Conservation (phyloP, 345 rosid species). For the Boechera retrofracta region DNA sequence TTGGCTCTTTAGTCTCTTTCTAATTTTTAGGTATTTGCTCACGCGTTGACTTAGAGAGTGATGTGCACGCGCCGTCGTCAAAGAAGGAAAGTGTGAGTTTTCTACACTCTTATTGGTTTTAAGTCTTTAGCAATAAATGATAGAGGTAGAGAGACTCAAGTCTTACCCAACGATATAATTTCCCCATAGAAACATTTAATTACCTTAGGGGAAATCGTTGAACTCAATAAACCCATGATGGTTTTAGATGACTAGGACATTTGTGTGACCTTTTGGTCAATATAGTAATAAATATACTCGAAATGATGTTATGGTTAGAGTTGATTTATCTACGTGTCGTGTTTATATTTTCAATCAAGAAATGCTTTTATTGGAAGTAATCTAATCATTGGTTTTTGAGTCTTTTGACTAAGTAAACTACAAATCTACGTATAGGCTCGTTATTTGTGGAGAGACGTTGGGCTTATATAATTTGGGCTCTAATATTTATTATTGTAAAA, state of each 20-base stretch:
- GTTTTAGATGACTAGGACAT: conserved; percentile 34
- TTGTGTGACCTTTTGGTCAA: conserved; percentile 38
- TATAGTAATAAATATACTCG: conserved; percentile 9
- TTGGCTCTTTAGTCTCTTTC: conserved; percentile 39
- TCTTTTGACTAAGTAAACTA: conserved; percentile 8
- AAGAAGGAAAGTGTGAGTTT: not conserved
- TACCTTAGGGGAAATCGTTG: conserved; percentile 9
- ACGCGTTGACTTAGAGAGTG: conserved; percentile 4
- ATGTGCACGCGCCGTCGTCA: conserved; percentile 33
- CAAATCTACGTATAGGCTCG: not conserved
- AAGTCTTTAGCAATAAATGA: conserved; percentile 24
- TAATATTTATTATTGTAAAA: not conserved
- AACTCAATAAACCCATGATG: conserved; percentile 26
- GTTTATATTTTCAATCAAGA: not conserved
- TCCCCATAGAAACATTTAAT: conserved; percentile 17
- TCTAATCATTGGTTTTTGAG: conserved; percentile 21
- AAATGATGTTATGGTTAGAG: conserved; percentile 10
- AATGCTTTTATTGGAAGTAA: conserved; percentile 22
- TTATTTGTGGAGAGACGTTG: not conserved
- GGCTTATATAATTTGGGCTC: not conserved
- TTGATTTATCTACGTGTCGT: conserved; percentile 32
- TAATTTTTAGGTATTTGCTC: not conserved
- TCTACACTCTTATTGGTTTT: not conserved
- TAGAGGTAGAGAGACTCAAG: conserved; percentile 10
- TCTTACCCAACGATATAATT: conserved; percentile 12